Conservation (phyloP, 2,329 filamentous ascomycete genomes). For the Trichoderma harzianum region DNA sequence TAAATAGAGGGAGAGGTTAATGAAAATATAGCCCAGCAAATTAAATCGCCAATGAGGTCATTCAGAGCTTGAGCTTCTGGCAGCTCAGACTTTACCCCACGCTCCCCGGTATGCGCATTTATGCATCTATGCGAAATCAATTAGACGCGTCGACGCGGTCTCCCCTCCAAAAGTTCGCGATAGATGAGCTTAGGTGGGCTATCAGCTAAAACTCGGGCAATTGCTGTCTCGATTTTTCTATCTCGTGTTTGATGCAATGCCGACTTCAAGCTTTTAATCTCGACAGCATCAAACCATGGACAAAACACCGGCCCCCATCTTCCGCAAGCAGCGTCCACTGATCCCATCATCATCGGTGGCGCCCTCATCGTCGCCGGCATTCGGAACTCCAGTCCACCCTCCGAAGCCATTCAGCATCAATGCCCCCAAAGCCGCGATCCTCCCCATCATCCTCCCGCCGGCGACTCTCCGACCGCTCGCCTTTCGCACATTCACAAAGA, state of each 20-base stretch:
- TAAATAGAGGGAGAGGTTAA: neutral
- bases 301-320: slow-evolving; percentile 38
- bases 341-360: slow-evolving; percentile 55
- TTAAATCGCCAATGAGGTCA: slow-evolving; percentile 32
- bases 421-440: slow-evolving; percentile 59
- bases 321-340: slow-evolving; percentile 35
- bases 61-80: slow-evolving; percentile 14
- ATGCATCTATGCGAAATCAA: slow-evolving; percentile 34
- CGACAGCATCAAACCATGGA: slow-evolving; percentile 28
- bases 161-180: slow-evolving; percentile 16
- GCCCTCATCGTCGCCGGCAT: slow-evolving; percentile 85
- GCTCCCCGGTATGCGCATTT: slow-evolving; percentile 17
- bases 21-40: neutral
- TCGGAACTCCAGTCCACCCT: slow-evolving; percentile 81
- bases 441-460: slow-evolving; percentile 86
- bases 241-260: neutral
- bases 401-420: slow-evolving; percentile 60
- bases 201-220: neutral
- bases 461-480: slow-evolving; percentile 84
- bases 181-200: neutral
- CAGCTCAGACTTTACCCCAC: slow-evolving; percentile 17
- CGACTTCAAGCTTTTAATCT: neutral
- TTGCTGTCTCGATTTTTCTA: neutral
- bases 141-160: slow-evolving; percentile 41
- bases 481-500: slow-evolving; percentile 95